These are phyloP conservation scores for Boletellus sp. DNA, from an alignment of 768 basidiomycete species.

Conservation along the genomic window DNA sequence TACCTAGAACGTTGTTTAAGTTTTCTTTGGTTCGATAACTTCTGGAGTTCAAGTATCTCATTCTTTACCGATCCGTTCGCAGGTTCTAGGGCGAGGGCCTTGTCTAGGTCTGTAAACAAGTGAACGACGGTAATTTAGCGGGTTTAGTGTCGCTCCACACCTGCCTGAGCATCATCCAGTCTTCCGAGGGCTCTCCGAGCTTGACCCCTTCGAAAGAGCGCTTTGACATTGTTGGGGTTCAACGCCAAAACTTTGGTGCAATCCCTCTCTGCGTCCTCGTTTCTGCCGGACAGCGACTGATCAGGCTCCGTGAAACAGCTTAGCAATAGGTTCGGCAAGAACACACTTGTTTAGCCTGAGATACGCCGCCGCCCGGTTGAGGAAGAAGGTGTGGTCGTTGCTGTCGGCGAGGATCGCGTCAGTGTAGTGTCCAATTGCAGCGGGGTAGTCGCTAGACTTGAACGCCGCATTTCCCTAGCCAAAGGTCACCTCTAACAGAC, in stretches of 20 bases:
- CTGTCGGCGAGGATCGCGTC: conserved; percentile 70
- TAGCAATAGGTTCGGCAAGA: background rate
- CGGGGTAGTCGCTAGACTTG: conserved; percentile 72
- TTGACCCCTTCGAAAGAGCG: conserved; percentile 73
- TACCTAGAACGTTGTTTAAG: conserved; percentile 36
- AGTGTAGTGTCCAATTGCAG: conserved; percentile 84
- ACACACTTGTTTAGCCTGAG: conserved; percentile 94
- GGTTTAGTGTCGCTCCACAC: conserved; percentile 28
- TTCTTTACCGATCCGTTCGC: conserved; percentile 57
- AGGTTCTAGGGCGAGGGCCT: conserved; percentile 60
- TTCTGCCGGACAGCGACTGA: conserved; percentile 40
- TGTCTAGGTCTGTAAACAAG: conserved; percentile 51
- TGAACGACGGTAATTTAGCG: background rate
- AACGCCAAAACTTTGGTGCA: conserved; percentile 62
- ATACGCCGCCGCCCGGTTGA: conserved; percentile 90
- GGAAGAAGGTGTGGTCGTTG: conserved; percentile 69
- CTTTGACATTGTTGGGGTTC: conserved; percentile 66
- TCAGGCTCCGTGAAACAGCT: background rate
- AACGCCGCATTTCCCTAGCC: conserved; percentile 83
- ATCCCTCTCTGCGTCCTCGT: conserved; percentile 78
- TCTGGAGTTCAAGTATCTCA: conserved; percentile 54
- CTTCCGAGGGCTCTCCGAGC: conserved; percentile 58
- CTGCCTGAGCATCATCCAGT: conserved; percentile 56
- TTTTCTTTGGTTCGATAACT: conserved; percentile 32
- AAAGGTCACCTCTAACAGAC: background rate